Conservation (phyloP, 2,329 filamentous ascomycete genomes). For the Apiospora rasikravindrae region DNA sequence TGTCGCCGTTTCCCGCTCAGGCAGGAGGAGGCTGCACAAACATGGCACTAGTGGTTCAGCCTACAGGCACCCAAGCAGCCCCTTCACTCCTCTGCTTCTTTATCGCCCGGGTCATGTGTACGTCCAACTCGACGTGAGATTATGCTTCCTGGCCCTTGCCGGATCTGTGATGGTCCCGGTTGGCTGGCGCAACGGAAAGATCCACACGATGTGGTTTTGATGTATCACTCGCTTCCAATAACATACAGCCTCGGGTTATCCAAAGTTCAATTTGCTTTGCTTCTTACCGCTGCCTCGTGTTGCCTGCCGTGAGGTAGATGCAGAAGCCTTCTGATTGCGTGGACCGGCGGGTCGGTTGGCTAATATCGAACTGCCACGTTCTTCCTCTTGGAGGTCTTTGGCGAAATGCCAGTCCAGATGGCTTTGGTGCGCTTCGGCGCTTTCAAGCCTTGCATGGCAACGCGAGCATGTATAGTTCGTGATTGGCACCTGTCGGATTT, state of each 20-base stretch:
- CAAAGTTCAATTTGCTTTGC: conserved; percentile 66
- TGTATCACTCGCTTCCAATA: conserved; percentile 31
- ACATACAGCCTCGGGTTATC: conserved; percentile 43
- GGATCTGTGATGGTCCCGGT: conserved; percentile 3
- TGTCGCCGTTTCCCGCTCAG: background rate
- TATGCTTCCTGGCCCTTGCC: conserved; percentile 12
- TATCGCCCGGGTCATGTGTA: background rate
- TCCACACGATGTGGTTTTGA: conserved; percentile 26
- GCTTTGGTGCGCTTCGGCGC: conserved; percentile 66
- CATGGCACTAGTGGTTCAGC: conserved; percentile 6
- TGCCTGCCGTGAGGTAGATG: conserved; percentile 46
- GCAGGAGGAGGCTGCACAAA: conserved; percentile 12
- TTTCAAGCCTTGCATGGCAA: conserved; percentile 67
- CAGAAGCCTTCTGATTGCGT: conserved; percentile 41
- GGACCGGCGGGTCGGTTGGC: conserved; percentile 42
- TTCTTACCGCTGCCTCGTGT: conserved; percentile 43
- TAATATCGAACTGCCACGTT: conserved; percentile 57
- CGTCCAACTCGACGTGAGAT: conserved; percentile 8
- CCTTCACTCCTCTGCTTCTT: background rate
- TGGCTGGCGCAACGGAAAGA: conserved; percentile 22
- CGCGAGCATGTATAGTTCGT: conserved; percentile 60
- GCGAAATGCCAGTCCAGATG: conserved; percentile 97
- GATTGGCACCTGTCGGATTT: conserved; percentile 41
- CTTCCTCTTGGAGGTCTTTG: conserved; percentile 74
- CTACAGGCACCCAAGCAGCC: background rate